Evolutionary conservation across 768 basidiomycete species (phyloP), one percentile per base, ranked within the genome.

Genomic region (Suillus ampliporus): DNA sequence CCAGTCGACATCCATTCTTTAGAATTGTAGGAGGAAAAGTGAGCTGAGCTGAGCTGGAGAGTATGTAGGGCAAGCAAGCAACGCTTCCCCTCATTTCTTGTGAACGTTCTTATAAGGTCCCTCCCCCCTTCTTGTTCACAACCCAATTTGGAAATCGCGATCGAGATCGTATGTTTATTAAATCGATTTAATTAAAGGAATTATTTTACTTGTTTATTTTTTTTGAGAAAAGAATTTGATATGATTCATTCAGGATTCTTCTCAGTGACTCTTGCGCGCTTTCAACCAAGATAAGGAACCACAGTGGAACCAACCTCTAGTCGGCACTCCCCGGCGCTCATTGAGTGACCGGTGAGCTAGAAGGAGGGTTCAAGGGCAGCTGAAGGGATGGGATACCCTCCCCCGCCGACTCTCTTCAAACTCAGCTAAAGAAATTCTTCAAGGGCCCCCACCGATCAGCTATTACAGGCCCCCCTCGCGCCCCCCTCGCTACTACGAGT

Each of bases 1-100:
- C 87, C 87, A 89, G 78, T 89, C 84, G 66, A 83, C 82, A 75
- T 89, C 89, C 83, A 89, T 86, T 0, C 17, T 9, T 28, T 26
- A 14, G 15, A 48, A 48, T 6, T 48, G 5, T 10, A 48, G 47
- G 47, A 47, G 46, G 4, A 19, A 8, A n/a, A 21, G 43, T n/a
- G 13, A 8, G 6, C 15, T 28, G 19, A 61, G 53, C 43, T 26
- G 56, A 64, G 38, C 26, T 58, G n/a, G n/a, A n/a, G n/a, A n/a
- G n/a, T n/a, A n/a, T n/a, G 71, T 47, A 58, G 70, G 65, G 64
- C 59, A 72, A 64, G 57, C 58, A 37, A 60, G 37, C 54, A 56
- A 56, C 51, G 57, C 57, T 38, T 59, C 34, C 21, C n/a, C 14
- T 56, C 44, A 40, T 50, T 51, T 28, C 23, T 38, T 48, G 38